These are phyloP conservation scores for Phyllachora maydis DNA, from an alignment of 2,329 filamentous ascomycete species.

Conservation along the genomic window DNA sequence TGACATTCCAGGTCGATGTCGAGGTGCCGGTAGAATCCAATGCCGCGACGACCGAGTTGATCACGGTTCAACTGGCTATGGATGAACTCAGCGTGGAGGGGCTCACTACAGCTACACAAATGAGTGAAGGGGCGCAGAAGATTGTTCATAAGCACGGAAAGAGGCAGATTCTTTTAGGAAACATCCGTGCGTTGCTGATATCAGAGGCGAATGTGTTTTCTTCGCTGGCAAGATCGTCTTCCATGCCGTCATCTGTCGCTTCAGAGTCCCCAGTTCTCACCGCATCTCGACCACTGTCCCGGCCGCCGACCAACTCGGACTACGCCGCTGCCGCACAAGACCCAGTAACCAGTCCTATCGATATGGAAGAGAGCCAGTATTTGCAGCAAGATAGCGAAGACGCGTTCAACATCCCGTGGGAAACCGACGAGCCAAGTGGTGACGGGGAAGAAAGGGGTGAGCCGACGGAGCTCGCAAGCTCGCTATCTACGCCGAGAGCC, in stretches of 20 bases:
- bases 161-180: slow-evolving; percentile 39
- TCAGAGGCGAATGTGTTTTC: slow-evolving; percentile 48
- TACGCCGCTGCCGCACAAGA: too few relatives aligned
- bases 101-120: slow-evolving; percentile 23
- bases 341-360: too few relatives aligned
- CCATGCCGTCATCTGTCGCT: slow-evolving; percentile 33
- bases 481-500: slow-evolving; percentile 30
- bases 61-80: slow-evolving; percentile 44
- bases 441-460: slow-evolving; percentile 13
- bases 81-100: slow-evolving; percentile 47
- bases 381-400: slow-evolving; percentile 28
- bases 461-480: slow-evolving; percentile 12
- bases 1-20: slow-evolving; percentile 46
- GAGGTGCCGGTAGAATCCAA: slow-evolving; percentile 28
- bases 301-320: slow-evolving; percentile 6
- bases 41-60: slow-evolving; percentile 24
- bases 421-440: slow-evolving; percentile 18
- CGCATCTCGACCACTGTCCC: slow-evolving; percentile 3
- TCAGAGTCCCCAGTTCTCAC: slow-evolving; percentile 20
- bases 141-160: slow-evolving; percentile 38
- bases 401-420: slow-evolving; percentile 34
- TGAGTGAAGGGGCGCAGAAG: slow-evolving; percentile 12
- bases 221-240: slow-evolving; percentile 33
- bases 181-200: slow-evolving; percentile 42
- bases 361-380: slow-evolving; percentile 14